Base-by-base conservation (phyloP, 2,329 filamentous ascomycete genomes). In the Ophiostoma sp. region DNA sequence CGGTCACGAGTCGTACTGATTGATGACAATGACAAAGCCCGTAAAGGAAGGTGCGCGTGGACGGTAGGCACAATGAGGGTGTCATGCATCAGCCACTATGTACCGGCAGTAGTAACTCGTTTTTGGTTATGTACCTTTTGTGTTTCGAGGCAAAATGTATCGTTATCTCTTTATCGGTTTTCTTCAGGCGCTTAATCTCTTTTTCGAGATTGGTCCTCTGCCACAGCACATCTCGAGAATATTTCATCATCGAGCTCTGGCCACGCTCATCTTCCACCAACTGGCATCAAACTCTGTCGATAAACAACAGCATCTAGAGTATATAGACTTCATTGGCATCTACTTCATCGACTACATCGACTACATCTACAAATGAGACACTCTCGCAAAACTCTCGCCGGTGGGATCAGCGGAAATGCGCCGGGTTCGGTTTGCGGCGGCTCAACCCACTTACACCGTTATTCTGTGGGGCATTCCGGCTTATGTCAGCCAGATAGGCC, bases 381-480 rank as follows among this genome's bases (percentile, higher is more conserved):
- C 20, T 48, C 17, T 17, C 6, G 20, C 44, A 48, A 5, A 20
- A 4, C 20, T 48, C 44, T 48, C 44, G 20, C 13, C 57, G 23
- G 57, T 1, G 57, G 57, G 57, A 33, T 35, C 27, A 6, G 57
- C 57, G 57, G 57, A 62, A 62, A 7, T 62, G 27, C 27, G 6
- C 57, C 57, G 57, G 52, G 27, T 11, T 62, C 57, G 57, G 57
- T 33, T 62, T 62, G 57, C 57, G 27, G 27, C 57, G 57, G 57
- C 57, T 62, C 57, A 62, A 33, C 3, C 57, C 57, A 62, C 57
- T 62, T 62, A 62, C 57, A 62, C 57, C 57, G 27, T 33, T 27
- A 62, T 31, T 13, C 1, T 33, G 27, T 62, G 57, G 57, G 6
- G 57, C 13, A 33, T 33, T 60, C 0, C 3, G 27, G 57, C 27